phyloP scores from a whole-genome alignment of 768 basidiomycete genomes.

The Tubosaeta sp. region DNA sequence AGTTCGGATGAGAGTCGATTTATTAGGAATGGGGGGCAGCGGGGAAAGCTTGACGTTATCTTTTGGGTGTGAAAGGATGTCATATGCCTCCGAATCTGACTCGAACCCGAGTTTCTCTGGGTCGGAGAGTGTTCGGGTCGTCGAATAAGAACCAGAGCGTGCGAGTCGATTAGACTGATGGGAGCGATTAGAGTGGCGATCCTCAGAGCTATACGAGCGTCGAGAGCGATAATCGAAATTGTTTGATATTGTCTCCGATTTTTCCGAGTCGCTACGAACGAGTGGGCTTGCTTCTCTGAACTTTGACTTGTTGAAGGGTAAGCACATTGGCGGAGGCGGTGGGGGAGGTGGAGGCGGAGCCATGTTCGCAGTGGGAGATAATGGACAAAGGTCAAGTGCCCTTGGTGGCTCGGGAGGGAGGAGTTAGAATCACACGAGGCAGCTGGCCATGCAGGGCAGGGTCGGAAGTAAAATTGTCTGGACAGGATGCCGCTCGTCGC shows the following conservation, averaged over 20 bases:
- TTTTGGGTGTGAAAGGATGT: slow-evolving; percentile 28
- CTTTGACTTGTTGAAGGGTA: slow-evolving; percentile 43
- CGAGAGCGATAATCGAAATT: slow-evolving; percentile 25
- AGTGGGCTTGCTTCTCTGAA: slow-evolving; percentile 29
- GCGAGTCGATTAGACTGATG: slow-evolving; percentile 27
- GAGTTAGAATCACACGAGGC: slow-evolving; percentile 27
- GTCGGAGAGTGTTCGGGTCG: slow-evolving; percentile 36
- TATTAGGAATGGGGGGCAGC: slow-evolving; percentile 29
- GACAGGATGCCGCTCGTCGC: slow-evolving; percentile 11
- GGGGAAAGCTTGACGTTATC: slow-evolving; percentile 40
- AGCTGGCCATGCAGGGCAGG: slow-evolving; percentile 16
- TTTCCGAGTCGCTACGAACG: slow-evolving; percentile 34
- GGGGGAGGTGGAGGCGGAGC: slow-evolving; percentile 49
- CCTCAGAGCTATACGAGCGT: slow-evolving; percentile 26
- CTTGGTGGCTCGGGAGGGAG: slow-evolving; percentile 14
- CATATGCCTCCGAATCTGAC: slow-evolving; percentile 61
- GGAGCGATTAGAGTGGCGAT: slow-evolving; percentile 20
- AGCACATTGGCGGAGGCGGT: slow-evolving; percentile 51
- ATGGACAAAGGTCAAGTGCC: slow-evolving; percentile 16
- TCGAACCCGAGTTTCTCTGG: slow-evolving; percentile 52
- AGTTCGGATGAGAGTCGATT: slow-evolving; percentile 47
- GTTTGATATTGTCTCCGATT: slow-evolving; percentile 44
- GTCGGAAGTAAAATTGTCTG: slow-evolving; percentile 25
- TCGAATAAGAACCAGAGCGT: slow-evolving; percentile 42
- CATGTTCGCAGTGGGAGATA: slow-evolving; percentile 35